Evolutionary conservation across 2,329 filamentous ascomycete species (phyloP), one percentile per base, ranked within the genome.

Genomic region (Nemania sp.): DNA sequence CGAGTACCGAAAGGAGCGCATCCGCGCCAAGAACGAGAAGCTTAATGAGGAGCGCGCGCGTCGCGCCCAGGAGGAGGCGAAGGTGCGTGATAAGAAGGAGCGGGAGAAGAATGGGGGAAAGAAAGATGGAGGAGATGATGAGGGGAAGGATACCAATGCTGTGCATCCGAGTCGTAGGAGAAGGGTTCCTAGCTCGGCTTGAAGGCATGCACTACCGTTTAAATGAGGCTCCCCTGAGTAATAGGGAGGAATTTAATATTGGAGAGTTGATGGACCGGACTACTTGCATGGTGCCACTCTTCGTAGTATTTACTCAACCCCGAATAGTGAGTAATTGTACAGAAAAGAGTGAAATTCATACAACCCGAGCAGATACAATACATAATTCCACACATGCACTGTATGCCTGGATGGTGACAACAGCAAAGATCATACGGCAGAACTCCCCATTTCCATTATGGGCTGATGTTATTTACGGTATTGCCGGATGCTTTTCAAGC

Each of bases 11-110:
- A 84, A 82, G 68, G 81, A 86, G 53, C 94, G 92, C 76, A 90
- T 97, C 71, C 80, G 83, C 66, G 81, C 81, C 53, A 97, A 96
- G 82, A 97, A 97, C 75, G 78, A 82, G 66, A 93, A 92, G 75
- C 80, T 97, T 44, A 83, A 90, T 62, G 90, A 89, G 66, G 79
- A 82, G 71, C 75, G 81, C 36, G 66, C 71, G 40, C 74, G 78
- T 61, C 71, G 80, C 30, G 75, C 78, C 26, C 71, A 77, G 62
- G 67, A 68, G 55, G 70, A 75, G 64, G 73, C 75, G 53, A 75
- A 66, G 52, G 63, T 61, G n/a, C 80, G 71, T 59, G 67, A 61
- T 15, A 76, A 74, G 68, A 68, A 63, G 48, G 68, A 61, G 42
- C 57, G 66, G 55, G 59, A 63, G 51, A 63, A 67, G 52, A 61